A percentile compares a stretch with the other conserved stretches of the same genome.
Conservation (phyloP, 2,329 filamentous ascomycete species). For the Stachybotrys elegans region DNA sequence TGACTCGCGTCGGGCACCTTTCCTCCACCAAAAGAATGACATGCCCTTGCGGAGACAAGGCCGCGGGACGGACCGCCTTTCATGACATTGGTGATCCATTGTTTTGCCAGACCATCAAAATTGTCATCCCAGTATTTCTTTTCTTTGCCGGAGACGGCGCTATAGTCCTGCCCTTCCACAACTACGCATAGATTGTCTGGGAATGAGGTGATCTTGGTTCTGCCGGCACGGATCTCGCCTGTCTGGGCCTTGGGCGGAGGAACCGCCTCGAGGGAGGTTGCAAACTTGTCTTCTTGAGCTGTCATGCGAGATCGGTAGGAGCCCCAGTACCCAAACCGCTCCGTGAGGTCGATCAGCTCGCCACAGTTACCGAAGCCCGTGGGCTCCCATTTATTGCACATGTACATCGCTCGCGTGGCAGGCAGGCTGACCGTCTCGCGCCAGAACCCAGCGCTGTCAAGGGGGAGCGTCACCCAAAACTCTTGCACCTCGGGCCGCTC, state of each 20-base stretch:
- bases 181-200: not conserved
- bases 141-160: slow-evolving; percentile 3
- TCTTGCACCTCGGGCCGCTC: not conserved
- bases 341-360: slow-evolving; percentile 5
- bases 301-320: slow-evolving; percentile 5
- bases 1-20: too few relatives aligned
- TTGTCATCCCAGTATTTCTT: slow-evolving; percentile 6
- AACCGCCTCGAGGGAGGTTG: not conserved
- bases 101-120: slow-evolving; percentile 8
- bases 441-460: slow-evolving; percentile 10
- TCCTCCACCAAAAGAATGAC: not conserved
- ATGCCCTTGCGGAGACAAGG: not conserved
- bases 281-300: slow-evolving; percentile 6
- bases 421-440: slow-evolving; percentile 8
- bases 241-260: not conserved
- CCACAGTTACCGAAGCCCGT: slow-evolving; percentile 7
- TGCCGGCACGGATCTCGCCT: not conserved
- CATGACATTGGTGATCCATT: slow-evolving; percentile 9
- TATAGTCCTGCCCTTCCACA: slow-evolving; percentile 7
- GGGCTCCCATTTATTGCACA: not conserved
- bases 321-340: slow-evolving; percentile 8
- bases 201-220: not conserved
- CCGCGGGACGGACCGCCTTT: slow-evolving; percentile 2
- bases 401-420: slow-evolving; percentile 6
- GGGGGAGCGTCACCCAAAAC: slow-evolving; percentile 7